Evolutionary conservation across 805 yeast genomes (phyloP).

Genomic region (Suhomyces kilbournensis): DNA sequence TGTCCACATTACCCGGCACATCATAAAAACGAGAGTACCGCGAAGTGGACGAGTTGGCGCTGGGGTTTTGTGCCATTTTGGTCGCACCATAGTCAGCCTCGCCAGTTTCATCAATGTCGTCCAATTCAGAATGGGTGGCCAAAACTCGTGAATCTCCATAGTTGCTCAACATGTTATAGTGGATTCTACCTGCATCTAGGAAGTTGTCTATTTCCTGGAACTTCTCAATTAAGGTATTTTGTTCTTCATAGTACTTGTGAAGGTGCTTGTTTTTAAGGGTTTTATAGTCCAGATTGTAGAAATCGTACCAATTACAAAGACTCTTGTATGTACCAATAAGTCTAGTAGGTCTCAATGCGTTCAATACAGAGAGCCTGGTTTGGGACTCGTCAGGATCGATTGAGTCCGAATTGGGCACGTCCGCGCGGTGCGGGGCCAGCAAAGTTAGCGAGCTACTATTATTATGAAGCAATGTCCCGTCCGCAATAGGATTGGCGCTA

Average conservation of each 20-base stretch:
- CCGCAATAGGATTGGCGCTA: constrained; percentile 22
- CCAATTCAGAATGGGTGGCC: constrained; percentile 18
- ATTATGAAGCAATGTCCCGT: not conserved
- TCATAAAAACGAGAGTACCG: constrained; percentile 33
- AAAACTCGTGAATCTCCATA: constrained; percentile 43
- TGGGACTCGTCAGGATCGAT: constrained; percentile 21
- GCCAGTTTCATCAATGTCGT: constrained; percentile 13
- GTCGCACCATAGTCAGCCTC: constrained; percentile 2
- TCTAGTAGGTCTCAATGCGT: constrained; percentile 28
- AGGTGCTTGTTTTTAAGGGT: constrained; percentile 16
- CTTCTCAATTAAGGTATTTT: constrained; percentile 57
- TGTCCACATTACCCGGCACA: constrained; percentile 60
- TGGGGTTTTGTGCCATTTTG: constrained; percentile 1
- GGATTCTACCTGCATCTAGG: constrained; percentile 65
- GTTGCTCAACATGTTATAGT: constrained; percentile 58
- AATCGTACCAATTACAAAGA: constrained; percentile 32
- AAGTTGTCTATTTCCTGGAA: constrained; percentile 60
- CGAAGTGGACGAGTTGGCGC: constrained; percentile 13
- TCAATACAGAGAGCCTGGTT: constrained; percentile 21
- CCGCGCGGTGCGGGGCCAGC: constrained; percentile 3
- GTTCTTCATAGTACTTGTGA: constrained; percentile 49
- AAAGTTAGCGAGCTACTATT: constrained; percentile 3
- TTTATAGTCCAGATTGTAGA: constrained; percentile 11
- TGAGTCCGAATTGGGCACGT: constrained; percentile 13
- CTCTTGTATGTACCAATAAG: constrained; percentile 32